Evolutionary conservation across 139 green algal species (phyloP), one percentile per base, ranked within the genome.

Genomic region (Chlamydomonas sphaeroides): DNA sequence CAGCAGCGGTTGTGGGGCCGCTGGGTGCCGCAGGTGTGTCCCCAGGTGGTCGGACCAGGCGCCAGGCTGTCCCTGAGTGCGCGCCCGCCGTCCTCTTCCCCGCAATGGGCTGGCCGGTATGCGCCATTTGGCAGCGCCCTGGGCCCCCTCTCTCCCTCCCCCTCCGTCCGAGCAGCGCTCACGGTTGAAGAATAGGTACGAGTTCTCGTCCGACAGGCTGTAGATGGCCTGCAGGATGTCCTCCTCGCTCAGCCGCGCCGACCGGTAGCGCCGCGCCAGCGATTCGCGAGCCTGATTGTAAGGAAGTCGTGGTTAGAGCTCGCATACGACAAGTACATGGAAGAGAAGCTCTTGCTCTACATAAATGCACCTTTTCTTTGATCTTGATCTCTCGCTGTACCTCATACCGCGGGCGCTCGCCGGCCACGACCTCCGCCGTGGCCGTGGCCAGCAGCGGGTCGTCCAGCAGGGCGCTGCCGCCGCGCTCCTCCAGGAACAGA

Each of bases 181-280:
- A 82, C 91, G 88, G 89, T 98, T 98, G 88, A 97, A 98, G 1
- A 95, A 83, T 79, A 98, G 92, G 92, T 93, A 99, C 32, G 86
- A 89, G 92, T 98, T 98, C 92, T 98, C 97, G 91, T 99, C 96
- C 33, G 80, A 84, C 69, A 98, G 93, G 77, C 89, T 95, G 92
- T 98, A 98, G 25, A 99, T 86, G 86, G 91, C 95, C 38, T 75
- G 83, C 75, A 98, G 88, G 45, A 99, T 89, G 18, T 97, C 92
- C 23, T 98, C 94, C 65, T 85, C 75, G 61, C 53, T 84, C n/a
- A 80, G 56, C 3, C 33, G 32, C 33, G 32, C 28, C 5, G n/a
- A 66, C 48, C 72, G 85, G 91, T 98, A 96, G 51, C 90, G 89
- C 38, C 84, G 83, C 18, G 93, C 89, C 28, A 98, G 88, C 26